These are phyloP conservation scores for Linanthus parryae DNA, from an alignment of 148 eudicot genomes.

Conservation along the genomic window DNA sequence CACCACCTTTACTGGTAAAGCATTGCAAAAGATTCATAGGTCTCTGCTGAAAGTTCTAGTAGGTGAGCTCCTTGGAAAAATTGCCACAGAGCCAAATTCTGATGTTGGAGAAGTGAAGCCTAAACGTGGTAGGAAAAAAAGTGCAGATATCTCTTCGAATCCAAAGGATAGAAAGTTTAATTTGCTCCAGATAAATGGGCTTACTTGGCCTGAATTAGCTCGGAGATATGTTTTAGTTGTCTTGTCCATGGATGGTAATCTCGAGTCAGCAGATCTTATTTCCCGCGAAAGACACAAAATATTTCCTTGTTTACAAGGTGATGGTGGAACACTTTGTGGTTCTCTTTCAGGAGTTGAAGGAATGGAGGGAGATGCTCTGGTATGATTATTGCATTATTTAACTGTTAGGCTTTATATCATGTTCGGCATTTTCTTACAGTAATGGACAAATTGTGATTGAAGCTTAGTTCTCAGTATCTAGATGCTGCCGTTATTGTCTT, in stretches of 20 bases:
- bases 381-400: slow-evolving; percentile 27
- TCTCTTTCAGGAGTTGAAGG: slow-evolving; percentile 61
- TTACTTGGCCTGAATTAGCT: slow-evolving; percentile 77
- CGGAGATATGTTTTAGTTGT: slow-evolving; percentile 56
- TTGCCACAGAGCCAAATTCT: slow-evolving; percentile 48
- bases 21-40: slow-evolving; percentile 33
- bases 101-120: slow-evolving; percentile 47
- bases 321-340: slow-evolving; percentile 75
- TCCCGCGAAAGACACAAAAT: slow-evolving; percentile 43
- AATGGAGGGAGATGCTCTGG: slow-evolving; percentile 74
- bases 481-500: no score
- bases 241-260: slow-evolving; percentile 44
- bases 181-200: slow-evolving; percentile 52
- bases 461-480: no score
- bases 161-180: slow-evolving; percentile 35
- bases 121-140: slow-evolving; percentile 56
- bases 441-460: no score
- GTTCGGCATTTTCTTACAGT: no score
- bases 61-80: slow-evolving; percentile 56
- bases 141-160: slow-evolving; percentile 33
- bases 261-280: slow-evolving; percentile 35
- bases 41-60: slow-evolving; percentile 47
- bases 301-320: slow-evolving; percentile 62
- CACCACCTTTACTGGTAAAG: slow-evolving; percentile 16
- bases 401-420: no score